A percentile compares a stretch with the other conserved stretches of the same genome.
These are phyloP conservation scores for Prunus kanzakura DNA, from an alignment of 306 rosid species.

Conservation along the genomic window DNA sequence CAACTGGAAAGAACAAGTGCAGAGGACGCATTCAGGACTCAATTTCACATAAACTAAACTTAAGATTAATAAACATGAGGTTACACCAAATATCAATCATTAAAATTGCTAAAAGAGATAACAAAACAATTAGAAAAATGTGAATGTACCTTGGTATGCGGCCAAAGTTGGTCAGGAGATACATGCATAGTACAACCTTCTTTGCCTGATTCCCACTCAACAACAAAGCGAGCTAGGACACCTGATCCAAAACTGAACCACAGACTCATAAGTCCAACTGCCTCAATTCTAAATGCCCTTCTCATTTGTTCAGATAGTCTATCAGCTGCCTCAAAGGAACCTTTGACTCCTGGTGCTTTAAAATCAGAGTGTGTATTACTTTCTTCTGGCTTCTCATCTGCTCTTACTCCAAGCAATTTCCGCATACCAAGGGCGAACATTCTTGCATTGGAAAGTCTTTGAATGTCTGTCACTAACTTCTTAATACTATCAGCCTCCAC, in stretches of 20 bases:
- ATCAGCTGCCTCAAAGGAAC: slow-evolving; percentile 61
- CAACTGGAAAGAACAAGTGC: background rate
- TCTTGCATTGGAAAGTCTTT: slow-evolving; percentile 95
- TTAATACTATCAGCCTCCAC: slow-evolving; percentile 89
- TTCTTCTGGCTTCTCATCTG: slow-evolving; percentile 86
- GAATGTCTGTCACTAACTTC: slow-evolving; percentile 87
- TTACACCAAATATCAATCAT: background rate
- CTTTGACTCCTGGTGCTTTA: slow-evolving; percentile 58
- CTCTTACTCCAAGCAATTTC: slow-evolving; percentile 77
- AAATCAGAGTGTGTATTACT: slow-evolving; percentile 44
- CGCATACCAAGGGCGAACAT: slow-evolving; percentile 95
- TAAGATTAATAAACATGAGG: background rate
- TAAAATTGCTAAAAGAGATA: slow-evolving; percentile 5
- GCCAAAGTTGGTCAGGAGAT: slow-evolving; percentile 99
- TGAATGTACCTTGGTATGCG: slow-evolving; percentile 86
- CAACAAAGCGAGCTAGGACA: slow-evolving; percentile 94
- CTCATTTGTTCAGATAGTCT: slow-evolving; percentile 88
- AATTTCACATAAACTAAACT: background rate
- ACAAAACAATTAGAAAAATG: slow-evolving; percentile 17
- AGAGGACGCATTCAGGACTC: background rate
- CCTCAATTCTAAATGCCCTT: slow-evolving; percentile 92
- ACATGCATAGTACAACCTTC: slow-evolving; percentile 99
- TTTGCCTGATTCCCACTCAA: slow-evolving; percentile 96
- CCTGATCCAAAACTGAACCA: slow-evolving; percentile 98
- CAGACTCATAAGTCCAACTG: slow-evolving; percentile 93